Percentiles rank a stretch among this genome's conserved stretches.
These are phyloP conservation scores for Venturia pyrina DNA, from an alignment of 2,329 filamentous ascomycete species.

Conservation along the genomic window DNA sequence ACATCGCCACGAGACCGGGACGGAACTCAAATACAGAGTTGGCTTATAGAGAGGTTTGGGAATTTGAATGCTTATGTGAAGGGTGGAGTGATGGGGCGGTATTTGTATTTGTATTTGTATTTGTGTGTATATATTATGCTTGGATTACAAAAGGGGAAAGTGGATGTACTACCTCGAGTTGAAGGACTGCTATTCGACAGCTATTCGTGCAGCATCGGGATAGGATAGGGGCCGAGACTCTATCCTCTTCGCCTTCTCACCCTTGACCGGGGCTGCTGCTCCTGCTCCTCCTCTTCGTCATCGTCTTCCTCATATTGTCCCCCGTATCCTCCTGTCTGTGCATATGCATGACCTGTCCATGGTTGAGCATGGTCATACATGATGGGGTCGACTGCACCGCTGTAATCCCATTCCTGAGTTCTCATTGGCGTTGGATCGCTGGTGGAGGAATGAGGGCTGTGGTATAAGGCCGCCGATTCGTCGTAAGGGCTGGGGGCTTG, in stretches of 20 bases:
- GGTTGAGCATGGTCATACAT: background rate
- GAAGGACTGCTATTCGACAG: background rate
- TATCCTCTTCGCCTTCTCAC: background rate
- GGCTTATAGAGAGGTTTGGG: too few relatives aligned
- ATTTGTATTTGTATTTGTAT: too few relatives aligned
- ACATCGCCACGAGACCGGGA: too few relatives aligned
- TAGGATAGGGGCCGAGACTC: background rate
- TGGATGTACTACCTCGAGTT: background rate
- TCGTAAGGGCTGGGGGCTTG: background rate
- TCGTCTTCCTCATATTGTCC: background rate
- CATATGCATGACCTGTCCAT: constrained; percentile 2
- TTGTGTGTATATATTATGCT: background rate
- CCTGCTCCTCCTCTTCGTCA: background rate
- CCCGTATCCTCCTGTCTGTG: constrained; percentile 2
- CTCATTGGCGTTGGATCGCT: background rate
- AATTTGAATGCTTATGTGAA: too few relatives aligned
- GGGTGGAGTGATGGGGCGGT: background rate
- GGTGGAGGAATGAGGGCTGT: background rate
- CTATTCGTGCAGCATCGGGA: background rate
- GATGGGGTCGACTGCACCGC: background rate
- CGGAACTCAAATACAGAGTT: too few relatives aligned
- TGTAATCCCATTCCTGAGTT: background rate
- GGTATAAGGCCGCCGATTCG: background rate
- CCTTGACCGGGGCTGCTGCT: background rate
- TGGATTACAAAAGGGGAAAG: background rate